Base-by-base conservation (phyloP, 1,139 yeast genomes). In the Yamadazyma dendronema region DNA sequence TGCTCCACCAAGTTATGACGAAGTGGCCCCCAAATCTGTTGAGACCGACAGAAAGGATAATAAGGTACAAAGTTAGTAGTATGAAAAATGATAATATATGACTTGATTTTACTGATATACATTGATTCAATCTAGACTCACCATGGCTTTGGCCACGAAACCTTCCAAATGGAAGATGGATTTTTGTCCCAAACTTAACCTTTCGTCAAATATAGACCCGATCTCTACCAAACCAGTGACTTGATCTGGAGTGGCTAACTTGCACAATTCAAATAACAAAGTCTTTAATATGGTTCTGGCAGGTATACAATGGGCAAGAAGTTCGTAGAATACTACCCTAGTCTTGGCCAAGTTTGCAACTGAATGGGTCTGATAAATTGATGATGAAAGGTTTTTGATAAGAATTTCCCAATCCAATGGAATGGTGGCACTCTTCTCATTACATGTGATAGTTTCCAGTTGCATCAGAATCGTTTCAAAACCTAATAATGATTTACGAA, bases 151-250 rank as follows among this genome's bases (percentile, higher is more conserved):
- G 1, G 97, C 97, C 13, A 86, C 78, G 57, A 88, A 92, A 1
- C 97, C 98, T 62, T 92, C 99, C 41, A 92, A 66, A 59, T 92
- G 99, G 61, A 88, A 92, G 12, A 92, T 92, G 31, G 92, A 85
- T 59, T 92, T 92, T 46, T 77, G 77, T 1, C 98, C 98, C 43
- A 86, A 67, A 45, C 92, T 78, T 43, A 92, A 69, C 40, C 99
- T 76, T 54, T 92, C 97, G 54, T 92, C 97, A 58, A 84, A 92
- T 4, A 71, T 56, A 2, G 96, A 77, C 2, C 88, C 90, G 21
- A 80, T 65, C 11, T 76, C 76, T n/a, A 87, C 78, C 34, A 92
- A 67, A 12, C 67, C 72, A 8, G 71, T 58, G 27, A 79, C 73
- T 2, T 73, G 62, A 1, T 52, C 27, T 40, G 37, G 32, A 21